Evolutionary conservation across 1,139 yeast genomes (phyloP), one percentile per base, ranked within the genome.

Genomic region (Keqinozyma sinolaborantium): DNA sequence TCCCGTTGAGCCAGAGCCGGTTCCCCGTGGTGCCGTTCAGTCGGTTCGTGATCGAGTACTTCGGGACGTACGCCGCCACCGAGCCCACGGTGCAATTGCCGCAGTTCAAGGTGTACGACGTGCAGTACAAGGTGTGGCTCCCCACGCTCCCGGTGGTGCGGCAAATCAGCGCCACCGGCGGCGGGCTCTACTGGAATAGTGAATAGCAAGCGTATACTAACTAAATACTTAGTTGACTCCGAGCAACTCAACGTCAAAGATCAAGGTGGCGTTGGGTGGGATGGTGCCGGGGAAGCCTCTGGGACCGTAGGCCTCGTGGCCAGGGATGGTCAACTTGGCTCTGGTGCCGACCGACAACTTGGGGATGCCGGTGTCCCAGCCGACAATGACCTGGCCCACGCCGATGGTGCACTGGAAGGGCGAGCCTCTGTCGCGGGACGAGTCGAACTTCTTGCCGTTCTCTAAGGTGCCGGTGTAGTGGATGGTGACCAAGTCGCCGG

Each of bases 211-310:
- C 30, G 14, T 13, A 27, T 6, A 16, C 16, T 11, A 19, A 25
- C 13, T 20, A 12, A 25, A 13, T 23, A 20, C 23, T 37, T 72
- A 82, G 69, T 86, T 86, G 56, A 90, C 83, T 51, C 77, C 79
- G 52, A 90, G 68, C 60, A 90, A 77, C 67, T 90, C 96, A 44
- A 90, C 97, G 53, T 88, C 97, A 51, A 90, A 90, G 48, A 86
- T 68, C 64, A 92, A 77, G 45, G 96, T 88, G 41, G 97, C 95
- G 60, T 87, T 86, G 47, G 97, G 95, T 43, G 97, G 97, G 56
- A 92, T 92, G 53, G 86, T 71, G 46, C 95, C 95, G 43, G 97
- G 97, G 79, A 84, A 86, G 30, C 97, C 97, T 62, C 95, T 82
- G 44, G 77, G 73, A 42, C 97, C 97, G 65, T 92, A 92, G 45